Percentiles rank a stretch among this genome's conserved stretches.
These are phyloP conservation scores for Chrysosporium keratinophilum DNA, from an alignment of 2,329 filamentous ascomycete genomes.

Conservation along the genomic window DNA sequence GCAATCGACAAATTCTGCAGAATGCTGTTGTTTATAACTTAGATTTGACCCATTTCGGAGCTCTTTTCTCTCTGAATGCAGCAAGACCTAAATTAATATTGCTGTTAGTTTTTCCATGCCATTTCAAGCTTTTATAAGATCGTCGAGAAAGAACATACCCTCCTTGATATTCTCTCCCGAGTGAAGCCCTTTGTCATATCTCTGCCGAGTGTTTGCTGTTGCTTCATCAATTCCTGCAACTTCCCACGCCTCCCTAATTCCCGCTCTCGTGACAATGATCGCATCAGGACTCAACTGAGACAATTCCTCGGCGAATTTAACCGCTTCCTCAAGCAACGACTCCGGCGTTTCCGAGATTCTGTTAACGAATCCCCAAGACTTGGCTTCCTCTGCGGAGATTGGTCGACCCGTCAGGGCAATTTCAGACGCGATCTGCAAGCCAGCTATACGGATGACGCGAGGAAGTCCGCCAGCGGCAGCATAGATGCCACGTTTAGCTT, in stretches of 20 bases:
- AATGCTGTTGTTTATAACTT: slow-evolving; percentile 40
- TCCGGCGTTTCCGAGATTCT: slow-evolving; percentile 55
- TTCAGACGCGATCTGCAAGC: slow-evolving; percentile 58
- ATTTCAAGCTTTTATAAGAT: background rate
- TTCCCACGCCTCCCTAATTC: slow-evolving; percentile 61
- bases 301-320: slow-evolving; percentile 51
- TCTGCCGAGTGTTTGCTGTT: slow-evolving; percentile 73
- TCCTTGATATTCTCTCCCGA: slow-evolving; percentile 72
- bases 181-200: slow-evolving; percentile 72
- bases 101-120: background rate
- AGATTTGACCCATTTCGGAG: slow-evolving; percentile 68
- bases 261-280: slow-evolving; percentile 60
- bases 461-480: slow-evolving; percentile 61
- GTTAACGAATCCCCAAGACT: slow-evolving; percentile 57
- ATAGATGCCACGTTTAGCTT: slow-evolving; percentile 59
- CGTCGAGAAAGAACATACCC: slow-evolving; percentile 51
- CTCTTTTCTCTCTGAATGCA: slow-evolving; percentile 84
- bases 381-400: slow-evolving; percentile 50
- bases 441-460: slow-evolving; percentile 55
- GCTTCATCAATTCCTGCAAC: slow-evolving; percentile 51
- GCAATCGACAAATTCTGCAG: background rate
- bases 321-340: slow-evolving; percentile 63
- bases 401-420: slow-evolving; percentile 57
- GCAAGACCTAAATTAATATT: slow-evolving; percentile 48
- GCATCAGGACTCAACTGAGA: slow-evolving; percentile 59